Evolutionary conservation across 306 rosid genomes (phyloP).

Genomic region (Castanea mollissima): DNA sequence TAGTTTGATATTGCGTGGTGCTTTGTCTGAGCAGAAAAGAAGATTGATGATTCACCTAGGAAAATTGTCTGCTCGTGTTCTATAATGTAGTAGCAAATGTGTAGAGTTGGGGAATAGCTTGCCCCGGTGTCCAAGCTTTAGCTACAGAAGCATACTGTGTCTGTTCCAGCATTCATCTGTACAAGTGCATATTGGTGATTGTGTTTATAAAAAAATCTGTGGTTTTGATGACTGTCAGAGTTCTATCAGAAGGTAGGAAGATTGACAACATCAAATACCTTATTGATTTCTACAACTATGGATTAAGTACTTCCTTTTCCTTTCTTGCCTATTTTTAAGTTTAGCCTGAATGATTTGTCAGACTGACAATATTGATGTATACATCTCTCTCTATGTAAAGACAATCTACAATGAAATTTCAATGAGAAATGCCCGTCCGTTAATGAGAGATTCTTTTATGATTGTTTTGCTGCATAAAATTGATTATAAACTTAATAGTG

Average conservation of each 20-base stretch:
- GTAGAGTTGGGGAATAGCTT: constrained; percentile 25
- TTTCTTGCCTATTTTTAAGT: constrained; percentile 5
- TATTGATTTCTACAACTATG: constrained; percentile 34
- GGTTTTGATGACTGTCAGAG: constrained; percentile 34
- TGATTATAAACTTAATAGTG: not conserved
- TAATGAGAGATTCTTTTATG: not conserved
- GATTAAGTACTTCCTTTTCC: constrained; percentile 18
- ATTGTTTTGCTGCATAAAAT: not conserved
- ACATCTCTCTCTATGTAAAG: constrained; percentile 31
- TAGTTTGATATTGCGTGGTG: constrained; percentile 21
- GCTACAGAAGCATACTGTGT: constrained; percentile 35
- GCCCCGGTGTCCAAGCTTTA: constrained; percentile 28
- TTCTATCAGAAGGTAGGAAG: constrained; percentile 36
- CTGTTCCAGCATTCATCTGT: constrained; percentile 48
- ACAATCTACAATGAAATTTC: constrained; percentile 18
- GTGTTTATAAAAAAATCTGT: constrained; percentile 51
- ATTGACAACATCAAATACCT: constrained; percentile 28
- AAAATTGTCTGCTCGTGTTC: constrained; percentile 88
- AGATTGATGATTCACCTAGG: constrained; percentile 77
- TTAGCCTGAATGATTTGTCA: constrained; percentile 18
- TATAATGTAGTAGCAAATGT: constrained; percentile 59
- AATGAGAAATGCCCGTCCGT: constrained; percentile 10
- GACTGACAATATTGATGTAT: constrained; percentile 26
- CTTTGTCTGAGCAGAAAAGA: constrained; percentile 64
- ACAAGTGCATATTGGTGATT: constrained; percentile 45